phyloP scores from a whole-genome alignment of 495 filamentous ascomycete genomes.

The Penicillium pulvis region DNA sequence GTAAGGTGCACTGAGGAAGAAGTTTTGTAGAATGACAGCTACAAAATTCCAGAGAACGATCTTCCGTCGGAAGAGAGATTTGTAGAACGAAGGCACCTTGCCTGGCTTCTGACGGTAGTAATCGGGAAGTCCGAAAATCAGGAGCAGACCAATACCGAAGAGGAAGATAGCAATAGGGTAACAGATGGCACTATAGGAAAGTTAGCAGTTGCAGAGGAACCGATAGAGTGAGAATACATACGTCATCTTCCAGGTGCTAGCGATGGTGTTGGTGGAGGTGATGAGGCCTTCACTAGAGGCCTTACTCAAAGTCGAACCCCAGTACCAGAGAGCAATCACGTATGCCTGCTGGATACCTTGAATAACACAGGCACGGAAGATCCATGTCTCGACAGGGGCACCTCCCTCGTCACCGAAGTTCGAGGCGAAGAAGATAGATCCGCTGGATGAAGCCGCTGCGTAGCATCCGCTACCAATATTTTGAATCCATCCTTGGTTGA shows the following conservation, averaged over 20 bases:
- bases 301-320: constrained; percentile 45
- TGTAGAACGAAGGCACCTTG: constrained; percentile 60
- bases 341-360: constrained; percentile 52
- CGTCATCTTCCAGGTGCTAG: constrained; percentile 50
- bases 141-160: constrained; percentile 40
- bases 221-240: constrained; percentile 19
- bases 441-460: constrained; percentile 49
- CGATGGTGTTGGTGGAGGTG: constrained; percentile 32
- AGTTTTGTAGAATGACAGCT: constrained; percentile 50
- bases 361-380: constrained; percentile 53
- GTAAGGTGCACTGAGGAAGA: constrained; percentile 52
- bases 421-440: constrained; percentile 53
- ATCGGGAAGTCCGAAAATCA: constrained; percentile 47
- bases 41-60: constrained; percentile 52
- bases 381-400: constrained; percentile 51
- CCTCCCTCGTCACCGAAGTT: constrained; percentile 55
- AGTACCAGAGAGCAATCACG: constrained; percentile 53
- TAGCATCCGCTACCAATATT: constrained; percentile 50
- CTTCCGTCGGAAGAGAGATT: constrained; percentile 46
- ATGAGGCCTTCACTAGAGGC: constrained; percentile 36
- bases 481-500: constrained; percentile 50
- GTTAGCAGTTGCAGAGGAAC: constrained; percentile 17
- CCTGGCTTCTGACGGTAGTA: constrained; percentile 64
- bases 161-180: constrained; percentile 44
- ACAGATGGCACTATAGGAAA: constrained; percentile 39